Evolutionary conservation across 805 yeast species (phyloP).

Genomic region (Ogataea corticis): DNA sequence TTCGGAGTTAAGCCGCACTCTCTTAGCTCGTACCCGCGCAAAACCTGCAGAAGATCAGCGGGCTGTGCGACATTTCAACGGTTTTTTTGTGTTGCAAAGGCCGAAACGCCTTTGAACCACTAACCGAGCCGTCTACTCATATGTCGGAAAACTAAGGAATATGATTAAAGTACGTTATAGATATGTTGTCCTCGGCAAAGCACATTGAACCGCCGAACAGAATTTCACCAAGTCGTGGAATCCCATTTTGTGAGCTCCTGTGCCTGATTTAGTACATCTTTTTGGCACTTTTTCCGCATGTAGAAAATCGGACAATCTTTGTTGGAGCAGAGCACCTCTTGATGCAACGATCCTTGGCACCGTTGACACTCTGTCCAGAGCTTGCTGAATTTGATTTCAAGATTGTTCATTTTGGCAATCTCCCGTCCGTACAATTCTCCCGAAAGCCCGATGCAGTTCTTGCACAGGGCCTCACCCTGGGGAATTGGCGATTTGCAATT

Average conservation of each 20-base stretch:
- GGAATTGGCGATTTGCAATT: constrained; percentile 83
- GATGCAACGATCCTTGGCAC: constrained; percentile 94
- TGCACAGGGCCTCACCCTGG: constrained; percentile 57
- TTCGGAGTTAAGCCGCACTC: not conserved
- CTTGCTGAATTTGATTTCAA: constrained; percentile 81
- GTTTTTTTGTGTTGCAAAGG: constrained; percentile 1
- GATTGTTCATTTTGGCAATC: constrained; percentile 70
- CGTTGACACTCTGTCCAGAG: constrained; percentile 98
- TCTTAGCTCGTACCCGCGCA: too few relatives aligned
- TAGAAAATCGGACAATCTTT: constrained; percentile 97
- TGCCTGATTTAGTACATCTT: constrained; percentile 60
- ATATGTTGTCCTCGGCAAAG: too few relatives aligned
- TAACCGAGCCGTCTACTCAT: not conserved
- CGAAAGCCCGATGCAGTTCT: constrained; percentile 69
- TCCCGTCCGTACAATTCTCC: constrained; percentile 83
- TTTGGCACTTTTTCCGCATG: constrained; percentile 88
- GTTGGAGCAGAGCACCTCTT: constrained; percentile 91
- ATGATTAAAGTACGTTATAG: too few relatives aligned
- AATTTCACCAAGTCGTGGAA: constrained; percentile 49
- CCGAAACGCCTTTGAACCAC: constrained; percentile 2
- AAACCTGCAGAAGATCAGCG: not conserved
- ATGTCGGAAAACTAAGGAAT: not conserved
- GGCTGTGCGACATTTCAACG: not conserved
- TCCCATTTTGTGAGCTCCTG: constrained; percentile 68
- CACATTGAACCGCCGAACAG: too few relatives aligned